Base-by-base conservation (phyloP, 1,284 basidiomycete genomes). In the Ganoderma lingzhi region DNA sequence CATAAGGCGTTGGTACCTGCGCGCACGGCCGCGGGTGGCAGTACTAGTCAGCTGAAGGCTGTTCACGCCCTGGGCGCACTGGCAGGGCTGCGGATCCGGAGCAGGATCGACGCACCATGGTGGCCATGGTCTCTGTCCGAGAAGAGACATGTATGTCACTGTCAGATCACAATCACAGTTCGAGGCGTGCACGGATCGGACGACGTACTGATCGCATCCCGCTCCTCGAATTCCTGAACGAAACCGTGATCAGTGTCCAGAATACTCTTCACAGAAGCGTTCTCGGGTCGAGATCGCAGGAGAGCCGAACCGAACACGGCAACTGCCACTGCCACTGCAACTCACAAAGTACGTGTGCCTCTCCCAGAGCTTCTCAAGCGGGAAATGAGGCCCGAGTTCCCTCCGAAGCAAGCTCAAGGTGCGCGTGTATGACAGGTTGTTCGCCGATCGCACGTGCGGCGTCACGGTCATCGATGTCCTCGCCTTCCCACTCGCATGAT, bases 1-100 rank as follows among this genome's bases (percentile, higher is more conserved):
- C 85, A 66, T 84, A 86, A 28, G 83, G 84, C n/a, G 80, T 78
- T n/a, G 79, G 69, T 17, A 86, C 84, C 84, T 86, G 48, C 41
- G 23, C 61, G 63, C 23, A 23, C n/a, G 23, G 35, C 23, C 23
- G 23, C 23, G 23, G 23, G 23, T 23, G 23, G 23, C 23, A 23
- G 35, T 35, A 19, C 19, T 39, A 32, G 32, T 59, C 56, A 59
- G 15, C n/a, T 23, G 14, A 19, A 23, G 59, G 37, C 59, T 61
- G 23, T 61, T 30, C n/a, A 23, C 23, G 39, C 10, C 58, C 58
- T 60, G 35, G 35, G 35, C 10, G 58, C 2, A 61, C 23, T 23
- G 23, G 23, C 23, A 23, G 23, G 23, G 23, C 23, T 23, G 23
- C 23, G 59, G 23, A 23, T 42, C 41, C 59, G 59, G 23, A 44